Percentiles rank a stretch among this genome's conserved stretches.
Conservation (phyloP, 2,329 filamentous ascomycete genomes). For the Apiospora koreana region DNA sequence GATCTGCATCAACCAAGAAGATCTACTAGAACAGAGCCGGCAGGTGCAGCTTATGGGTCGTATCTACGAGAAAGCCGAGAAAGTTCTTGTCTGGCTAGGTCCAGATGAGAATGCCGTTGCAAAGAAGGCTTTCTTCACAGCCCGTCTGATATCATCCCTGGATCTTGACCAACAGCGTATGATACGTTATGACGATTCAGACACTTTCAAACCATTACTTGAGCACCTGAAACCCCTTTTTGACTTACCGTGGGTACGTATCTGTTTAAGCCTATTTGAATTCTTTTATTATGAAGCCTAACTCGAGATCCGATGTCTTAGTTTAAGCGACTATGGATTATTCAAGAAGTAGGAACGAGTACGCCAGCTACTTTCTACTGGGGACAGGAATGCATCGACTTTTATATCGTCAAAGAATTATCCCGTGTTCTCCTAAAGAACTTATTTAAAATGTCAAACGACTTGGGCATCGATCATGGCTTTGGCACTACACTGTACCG, state of each 20-base stretch:
- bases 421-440: not conserved
- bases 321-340: not conserved
- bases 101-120: accelerated
- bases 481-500: not conserved
- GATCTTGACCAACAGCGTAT: accelerated
- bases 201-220: not conserved
- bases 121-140: not conserved
- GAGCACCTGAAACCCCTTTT: not conserved
- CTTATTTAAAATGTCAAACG: not conserved
- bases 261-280: not conserved
- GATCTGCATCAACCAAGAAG: not conserved
- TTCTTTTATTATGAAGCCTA: not conserved
- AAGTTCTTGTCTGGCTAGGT: not conserved
- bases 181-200: not conserved
- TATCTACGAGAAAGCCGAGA: not conserved
- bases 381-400: not conserved
- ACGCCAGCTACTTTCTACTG: not conserved
- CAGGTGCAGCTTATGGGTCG: not conserved
- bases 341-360: not conserved
- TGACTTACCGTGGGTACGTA: not conserved
- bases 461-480: too few species aligned
- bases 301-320: not conserved
- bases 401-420: not conserved
- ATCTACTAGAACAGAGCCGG: not conserved
- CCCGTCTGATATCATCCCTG: not conserved